These are phyloP conservation scores for Martensiomyces pterosporus DNA, from an alignment of 192 early-diverging fungal genomes.

Conservation along the genomic window DNA sequence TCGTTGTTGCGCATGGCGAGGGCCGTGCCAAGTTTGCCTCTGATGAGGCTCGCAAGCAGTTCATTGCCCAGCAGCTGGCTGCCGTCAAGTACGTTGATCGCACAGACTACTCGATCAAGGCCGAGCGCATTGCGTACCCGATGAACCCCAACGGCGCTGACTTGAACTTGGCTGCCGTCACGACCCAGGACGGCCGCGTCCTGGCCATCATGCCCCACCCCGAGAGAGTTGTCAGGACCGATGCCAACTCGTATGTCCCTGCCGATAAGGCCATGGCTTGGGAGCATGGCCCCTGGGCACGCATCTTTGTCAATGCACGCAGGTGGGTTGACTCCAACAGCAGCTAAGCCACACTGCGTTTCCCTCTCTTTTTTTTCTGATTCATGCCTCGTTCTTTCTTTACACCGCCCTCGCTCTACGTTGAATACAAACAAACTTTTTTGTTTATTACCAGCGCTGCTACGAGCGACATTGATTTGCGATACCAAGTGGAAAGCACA, in stretches of 20 bases:
- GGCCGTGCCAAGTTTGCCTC: slow-evolving; percentile 79
- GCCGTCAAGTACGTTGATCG: slow-evolving; percentile 83
- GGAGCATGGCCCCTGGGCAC: slow-evolving; percentile 78
- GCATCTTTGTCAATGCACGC: slow-evolving; percentile 91
- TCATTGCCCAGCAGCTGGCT: slow-evolving; percentile 53
- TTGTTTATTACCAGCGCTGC: too few species aligned
- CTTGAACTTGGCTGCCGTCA: slow-evolving; percentile 81
- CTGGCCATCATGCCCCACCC: slow-evolving; percentile 98
- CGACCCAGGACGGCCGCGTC: slow-evolving; percentile 81
- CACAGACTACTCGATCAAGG: slow-evolving; percentile 51
- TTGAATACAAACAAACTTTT: too few species aligned
- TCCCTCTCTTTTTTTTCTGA: slow-evolving; percentile 3
- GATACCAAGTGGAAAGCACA: too few species aligned
- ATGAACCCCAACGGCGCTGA: slow-evolving; percentile 96
- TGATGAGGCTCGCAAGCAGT: slow-evolving; percentile 33
- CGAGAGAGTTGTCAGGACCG: slow-evolving; percentile 81
- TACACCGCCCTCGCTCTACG: too few species aligned
- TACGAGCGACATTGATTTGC: too few species aligned
- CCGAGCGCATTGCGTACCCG: slow-evolving; percentile 79
- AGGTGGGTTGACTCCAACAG: slow-evolving; percentile 63
- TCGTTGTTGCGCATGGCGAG: slow-evolving; percentile 97
- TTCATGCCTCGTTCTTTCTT: too few species aligned
- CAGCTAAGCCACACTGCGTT: background rate
- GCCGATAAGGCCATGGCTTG: slow-evolving; percentile 18
- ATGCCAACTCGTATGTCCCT: slow-evolving; percentile 88